Evolutionary conservation across 2,329 filamentous ascomycete genomes (phyloP).

Genomic region (Hortaea sp.): DNA sequence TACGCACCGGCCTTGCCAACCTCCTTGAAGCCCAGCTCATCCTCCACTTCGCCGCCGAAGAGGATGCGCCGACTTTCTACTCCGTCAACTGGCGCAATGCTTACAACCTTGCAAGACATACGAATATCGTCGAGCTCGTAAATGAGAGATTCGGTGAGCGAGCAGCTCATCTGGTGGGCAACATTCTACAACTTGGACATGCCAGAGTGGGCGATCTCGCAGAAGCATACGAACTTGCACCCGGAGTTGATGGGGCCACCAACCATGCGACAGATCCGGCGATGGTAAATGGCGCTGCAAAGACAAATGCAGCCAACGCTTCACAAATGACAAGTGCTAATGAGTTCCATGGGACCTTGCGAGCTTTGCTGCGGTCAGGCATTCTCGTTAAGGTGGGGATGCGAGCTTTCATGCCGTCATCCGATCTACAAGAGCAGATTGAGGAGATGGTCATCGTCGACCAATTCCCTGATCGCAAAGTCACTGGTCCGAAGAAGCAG

Average conservation of each 20-base stretch:
- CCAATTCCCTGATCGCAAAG: constrained; percentile 40
- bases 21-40: constrained; percentile 79
- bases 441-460: constrained; percentile 51
- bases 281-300: constrained; percentile 9
- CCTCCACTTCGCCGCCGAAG: constrained; percentile 40
- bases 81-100: constrained; percentile 72
- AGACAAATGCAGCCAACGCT: neutral
- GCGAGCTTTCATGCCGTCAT: constrained; percentile 42
- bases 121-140: constrained; percentile 69
- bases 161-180: constrained; percentile 64
- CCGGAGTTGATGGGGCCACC: constrained; percentile 14
- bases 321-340: neutral
- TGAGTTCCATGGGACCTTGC: constrained; percentile 35
- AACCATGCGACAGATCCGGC: constrained; percentile 16
- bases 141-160: constrained; percentile 64
- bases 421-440: constrained; percentile 48
- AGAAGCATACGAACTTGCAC: constrained; percentile 47
- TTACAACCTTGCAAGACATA: constrained; percentile 71
- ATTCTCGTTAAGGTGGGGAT: constrained; percentile 54
- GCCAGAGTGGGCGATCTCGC: constrained; percentile 60
- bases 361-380: constrained; percentile 50
- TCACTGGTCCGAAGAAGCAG: constrained; percentile 57
- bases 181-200: constrained; percentile 67
- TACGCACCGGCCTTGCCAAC: constrained; percentile 72
- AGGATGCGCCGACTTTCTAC: constrained; percentile 57